phyloP scores from a whole-genome alignment of 148 eudicot species.

The Selenicereus undatus region DNA sequence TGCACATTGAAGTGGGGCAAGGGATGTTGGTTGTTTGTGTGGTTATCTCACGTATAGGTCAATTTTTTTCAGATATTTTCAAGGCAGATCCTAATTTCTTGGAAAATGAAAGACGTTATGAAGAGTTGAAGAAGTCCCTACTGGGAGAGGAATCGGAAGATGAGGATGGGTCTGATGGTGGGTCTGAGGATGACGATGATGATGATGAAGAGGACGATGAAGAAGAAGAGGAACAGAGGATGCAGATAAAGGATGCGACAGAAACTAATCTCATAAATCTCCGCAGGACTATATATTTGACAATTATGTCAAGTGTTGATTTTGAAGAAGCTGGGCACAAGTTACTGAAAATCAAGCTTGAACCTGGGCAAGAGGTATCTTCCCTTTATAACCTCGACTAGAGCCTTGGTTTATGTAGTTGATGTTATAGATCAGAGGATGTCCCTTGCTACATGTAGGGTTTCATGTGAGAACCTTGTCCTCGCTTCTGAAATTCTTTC shows the following conservation, averaged over 20 bases:
- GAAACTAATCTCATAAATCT: constrained; percentile 95
- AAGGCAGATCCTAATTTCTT: constrained; percentile 71
- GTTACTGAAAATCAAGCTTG: constrained; percentile 82
- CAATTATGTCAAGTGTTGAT: constrained; percentile 98
- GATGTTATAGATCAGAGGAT: neutral
- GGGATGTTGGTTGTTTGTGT: neutral
- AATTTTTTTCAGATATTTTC: constrained; percentile 71
- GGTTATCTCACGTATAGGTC: constrained; percentile 12
- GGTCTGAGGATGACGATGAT: constrained; percentile 69
- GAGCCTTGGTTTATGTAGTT: constrained; percentile 3
- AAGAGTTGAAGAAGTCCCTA: constrained; percentile 73
- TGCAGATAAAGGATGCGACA: constrained; percentile 80
- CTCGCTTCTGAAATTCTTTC: neutral
- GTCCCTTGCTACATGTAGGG: neutral
- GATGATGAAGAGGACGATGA: constrained; percentile 66
- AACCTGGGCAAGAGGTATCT: constrained; percentile 95
- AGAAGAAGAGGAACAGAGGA: constrained; percentile 69
- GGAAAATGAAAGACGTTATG: constrained; percentile 76
- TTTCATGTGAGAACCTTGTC: neutral
- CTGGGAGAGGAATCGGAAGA: constrained; percentile 92
- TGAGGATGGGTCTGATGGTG: constrained; percentile 62
- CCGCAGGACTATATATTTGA: constrained; percentile 85
- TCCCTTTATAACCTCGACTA: neutral
- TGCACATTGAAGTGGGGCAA: neutral
- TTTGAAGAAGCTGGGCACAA: constrained; percentile 99